phyloP scores from a whole-genome alignment of 345 rosid genomes.

The Ailanthus altissimus region DNA sequence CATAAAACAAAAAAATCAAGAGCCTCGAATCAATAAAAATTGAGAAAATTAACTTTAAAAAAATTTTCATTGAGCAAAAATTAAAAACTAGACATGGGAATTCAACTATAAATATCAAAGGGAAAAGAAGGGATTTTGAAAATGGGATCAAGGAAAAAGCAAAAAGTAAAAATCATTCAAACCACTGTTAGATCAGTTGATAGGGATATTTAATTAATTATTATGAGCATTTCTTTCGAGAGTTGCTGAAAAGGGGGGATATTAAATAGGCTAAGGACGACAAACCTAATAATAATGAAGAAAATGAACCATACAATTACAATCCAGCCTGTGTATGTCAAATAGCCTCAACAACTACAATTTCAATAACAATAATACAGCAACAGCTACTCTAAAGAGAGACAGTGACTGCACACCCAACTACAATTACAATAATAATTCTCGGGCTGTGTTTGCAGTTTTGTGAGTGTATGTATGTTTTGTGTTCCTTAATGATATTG shows the following conservation, averaged over 20 bases:
- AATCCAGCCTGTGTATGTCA: background rate
- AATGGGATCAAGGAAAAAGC: background rate
- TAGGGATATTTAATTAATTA: slow-evolving; percentile 1
- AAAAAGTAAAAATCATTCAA: background rate
- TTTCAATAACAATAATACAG: background rate
- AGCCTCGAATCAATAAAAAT: too few species aligned
- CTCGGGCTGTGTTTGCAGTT: slow-evolving; percentile 31
- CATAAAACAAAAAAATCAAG: too few species aligned
- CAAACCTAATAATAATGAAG: slow-evolving; percentile 14
- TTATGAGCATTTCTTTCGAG: slow-evolving; percentile 6
- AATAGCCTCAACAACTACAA: background rate
- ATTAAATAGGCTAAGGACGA: slow-evolving; percentile 26
- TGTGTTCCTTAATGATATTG: slow-evolving; percentile 11
- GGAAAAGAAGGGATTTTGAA: background rate
- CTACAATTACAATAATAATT: background rate
- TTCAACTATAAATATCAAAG: slow-evolving; percentile 4
- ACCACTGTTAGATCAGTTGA: slow-evolving; percentile 5
- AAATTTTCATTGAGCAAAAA: slow-evolving; percentile 8
- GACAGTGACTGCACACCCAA: slow-evolving; percentile 26
- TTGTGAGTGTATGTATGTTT: background rate
- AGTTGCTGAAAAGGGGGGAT: slow-evolving; percentile 22
- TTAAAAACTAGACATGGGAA: slow-evolving; percentile 4
- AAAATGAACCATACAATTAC: slow-evolving; percentile 10
- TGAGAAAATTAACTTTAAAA: too few species aligned
- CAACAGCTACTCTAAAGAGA: slow-evolving; percentile 8